Evolutionary conservation across 2,329 filamentous ascomycete species (phyloP).

Genomic region (Diplodia sapinea): DNA sequence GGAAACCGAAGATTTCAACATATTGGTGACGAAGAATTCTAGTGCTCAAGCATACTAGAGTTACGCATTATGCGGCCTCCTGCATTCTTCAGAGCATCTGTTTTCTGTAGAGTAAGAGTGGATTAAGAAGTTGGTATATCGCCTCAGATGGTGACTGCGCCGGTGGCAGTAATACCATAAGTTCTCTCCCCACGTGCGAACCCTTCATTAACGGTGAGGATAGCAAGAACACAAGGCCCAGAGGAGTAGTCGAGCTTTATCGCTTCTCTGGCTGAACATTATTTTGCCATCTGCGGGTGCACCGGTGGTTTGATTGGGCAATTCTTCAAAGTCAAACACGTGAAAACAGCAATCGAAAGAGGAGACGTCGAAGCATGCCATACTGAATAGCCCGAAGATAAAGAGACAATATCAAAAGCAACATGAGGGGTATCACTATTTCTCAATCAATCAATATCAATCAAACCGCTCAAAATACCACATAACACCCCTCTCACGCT

Average conservation of each 20-base stretch:
- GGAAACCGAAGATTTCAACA: no score
- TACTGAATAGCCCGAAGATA: background rate
- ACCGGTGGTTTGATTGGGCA: background rate
- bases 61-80: no score
- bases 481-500: background rate
- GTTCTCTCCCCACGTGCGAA: no score
- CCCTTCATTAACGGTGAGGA: no score
- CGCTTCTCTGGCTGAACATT: background rate
- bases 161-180: no score
- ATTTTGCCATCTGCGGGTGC: background rate
- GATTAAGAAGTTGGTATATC: no score
- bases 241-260: background rate
- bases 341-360: background rate
- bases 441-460: background rate
- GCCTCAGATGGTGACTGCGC: no score
- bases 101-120: no score
- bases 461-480: slow-evolving; percentile 12
- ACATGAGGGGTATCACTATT: slow-evolving; percentile 17
- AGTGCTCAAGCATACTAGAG: no score
- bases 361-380: background rate
- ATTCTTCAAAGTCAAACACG: background rate
- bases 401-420: background rate
- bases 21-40: no score
- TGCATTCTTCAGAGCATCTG: no score
- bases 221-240: no score